Evolutionary conservation across 176 grass and related monocot genomes (phyloP).

Genomic region (Aegilops umbellulata): DNA sequence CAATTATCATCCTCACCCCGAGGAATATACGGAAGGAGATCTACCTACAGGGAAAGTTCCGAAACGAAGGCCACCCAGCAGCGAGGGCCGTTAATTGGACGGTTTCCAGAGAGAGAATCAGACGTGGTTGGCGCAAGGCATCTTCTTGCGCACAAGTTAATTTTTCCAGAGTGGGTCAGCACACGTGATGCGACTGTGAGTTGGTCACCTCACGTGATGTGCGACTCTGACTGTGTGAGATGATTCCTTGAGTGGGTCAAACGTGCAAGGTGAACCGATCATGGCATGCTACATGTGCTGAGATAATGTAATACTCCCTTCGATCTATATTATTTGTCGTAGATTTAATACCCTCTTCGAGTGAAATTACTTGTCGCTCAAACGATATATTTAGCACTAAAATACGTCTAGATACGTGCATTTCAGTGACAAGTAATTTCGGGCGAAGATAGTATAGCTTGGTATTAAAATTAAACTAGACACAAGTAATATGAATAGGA

Average conservation of each 20-base stretch:
- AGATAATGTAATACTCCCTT: too few relatives aligned
- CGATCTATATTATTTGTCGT: rapidly evolving
- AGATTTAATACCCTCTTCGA: too few relatives aligned
- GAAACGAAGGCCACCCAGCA: neutral
- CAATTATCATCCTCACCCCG: neutral
- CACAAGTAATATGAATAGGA: too few relatives aligned
- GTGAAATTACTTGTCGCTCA: too few relatives aligned
- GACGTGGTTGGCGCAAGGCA: neutral
- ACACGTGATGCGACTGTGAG: too few relatives aligned
- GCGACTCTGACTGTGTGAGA: neutral
- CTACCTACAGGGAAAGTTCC: neutral
- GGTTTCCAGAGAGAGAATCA: neutral
- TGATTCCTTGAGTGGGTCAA: neutral
- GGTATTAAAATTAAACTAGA: too few relatives aligned
- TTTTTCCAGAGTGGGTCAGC: neutral
- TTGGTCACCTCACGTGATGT: neutral
- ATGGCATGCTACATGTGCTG: neutral
- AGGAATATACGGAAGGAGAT: neutral
- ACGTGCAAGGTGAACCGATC: neutral
- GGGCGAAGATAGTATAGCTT: rapidly evolving
- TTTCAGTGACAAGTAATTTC: rapidly evolving
- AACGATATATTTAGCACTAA: too few relatives aligned
- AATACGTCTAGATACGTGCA: too few relatives aligned
- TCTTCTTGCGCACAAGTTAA: neutral
- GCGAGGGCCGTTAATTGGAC: neutral